Evolutionary conservation across 768 basidiomycete genomes (phyloP).

Genomic region (Kwoniella mangroviensis): DNA sequence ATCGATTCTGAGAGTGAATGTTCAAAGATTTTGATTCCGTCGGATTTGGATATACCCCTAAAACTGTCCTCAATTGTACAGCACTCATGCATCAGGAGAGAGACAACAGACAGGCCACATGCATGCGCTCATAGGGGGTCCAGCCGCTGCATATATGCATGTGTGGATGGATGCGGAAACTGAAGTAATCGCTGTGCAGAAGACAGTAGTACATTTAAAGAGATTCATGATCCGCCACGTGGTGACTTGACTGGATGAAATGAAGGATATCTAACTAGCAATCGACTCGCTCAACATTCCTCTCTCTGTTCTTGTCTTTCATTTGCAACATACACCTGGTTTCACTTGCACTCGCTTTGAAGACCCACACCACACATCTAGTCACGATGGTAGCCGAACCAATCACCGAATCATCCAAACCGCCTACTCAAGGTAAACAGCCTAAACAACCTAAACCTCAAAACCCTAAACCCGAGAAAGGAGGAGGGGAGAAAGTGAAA

Average conservation of each 20-base stretch:
- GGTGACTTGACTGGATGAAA: neutral
- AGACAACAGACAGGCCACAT: no score
- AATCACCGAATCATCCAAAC: neutral
- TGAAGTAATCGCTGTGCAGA: no score
- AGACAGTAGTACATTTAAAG: neutral
- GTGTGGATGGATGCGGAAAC: neutral
- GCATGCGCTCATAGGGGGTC: no score
- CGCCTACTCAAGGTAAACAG: conserved; percentile 7
- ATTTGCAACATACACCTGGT: neutral
- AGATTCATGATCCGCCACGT: neutral
- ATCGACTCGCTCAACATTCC: conserved; percentile 10
- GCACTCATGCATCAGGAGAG: no score
- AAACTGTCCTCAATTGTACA: no score
- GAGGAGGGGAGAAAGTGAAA: conserved; percentile 20
- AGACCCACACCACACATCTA: neutral
- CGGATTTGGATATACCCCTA: neutral
- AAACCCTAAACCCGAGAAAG: conserved; percentile 4
- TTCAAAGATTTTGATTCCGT: neutral
- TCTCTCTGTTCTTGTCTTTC: neutral
- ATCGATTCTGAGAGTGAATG: no score
- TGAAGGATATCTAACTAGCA: neutral
- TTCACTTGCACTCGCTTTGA: no score
- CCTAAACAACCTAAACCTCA: conserved; percentile 14
- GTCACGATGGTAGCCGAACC: neutral
- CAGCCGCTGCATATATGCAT: neutral